These are phyloP conservation scores for Euphorbia celastroides DNA, from an alignment of 441 rosid genomes.

Conservation along the genomic window DNA sequence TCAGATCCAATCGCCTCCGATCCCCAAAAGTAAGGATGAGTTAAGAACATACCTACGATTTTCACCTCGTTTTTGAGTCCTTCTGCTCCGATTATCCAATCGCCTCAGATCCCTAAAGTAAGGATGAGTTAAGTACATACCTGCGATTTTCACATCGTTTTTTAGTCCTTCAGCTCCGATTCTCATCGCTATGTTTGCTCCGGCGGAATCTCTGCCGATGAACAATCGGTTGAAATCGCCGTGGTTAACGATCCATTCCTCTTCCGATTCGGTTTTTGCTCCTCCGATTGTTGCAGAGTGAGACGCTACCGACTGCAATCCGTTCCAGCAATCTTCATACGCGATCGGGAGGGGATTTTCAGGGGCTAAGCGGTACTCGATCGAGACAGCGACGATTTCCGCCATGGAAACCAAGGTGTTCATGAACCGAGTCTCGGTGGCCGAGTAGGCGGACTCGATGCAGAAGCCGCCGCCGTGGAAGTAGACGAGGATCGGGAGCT, in stretches of 20 bases:
- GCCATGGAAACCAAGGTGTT: slow-evolving; percentile 28
- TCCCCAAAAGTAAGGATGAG: slow-evolving; percentile 38
- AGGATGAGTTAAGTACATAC: slow-evolving; percentile 30
- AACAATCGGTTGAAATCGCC: slow-evolving; percentile 7
- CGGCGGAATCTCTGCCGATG: slow-evolving; percentile 26
- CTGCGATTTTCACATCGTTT: slow-evolving; percentile 16
- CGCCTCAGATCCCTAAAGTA: slow-evolving; percentile 32
- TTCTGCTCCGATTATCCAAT: slow-evolving; percentile 13
- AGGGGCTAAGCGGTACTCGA: slow-evolving; percentile 44
- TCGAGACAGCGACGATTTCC: slow-evolving; percentile 29
- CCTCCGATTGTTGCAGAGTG: slow-evolving; percentile 8
- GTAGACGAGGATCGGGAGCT: slow-evolving; percentile 37
- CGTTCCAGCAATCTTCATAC: slow-evolving; percentile 39
- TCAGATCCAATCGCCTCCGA: slow-evolving; percentile 30
- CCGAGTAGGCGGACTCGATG: slow-evolving; percentile 38
- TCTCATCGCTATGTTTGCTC: slow-evolving; percentile 28
- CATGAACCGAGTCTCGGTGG: slow-evolving; percentile 22
- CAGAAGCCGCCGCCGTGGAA: slow-evolving; percentile 43
- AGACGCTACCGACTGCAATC: slow-evolving; percentile 33
- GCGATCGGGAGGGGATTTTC: slow-evolving; percentile 31
- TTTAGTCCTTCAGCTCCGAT: slow-evolving; percentile 18
- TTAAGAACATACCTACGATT: slow-evolving; percentile 20
- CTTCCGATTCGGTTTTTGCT: background rate
- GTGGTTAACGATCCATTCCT: slow-evolving; percentile 9
- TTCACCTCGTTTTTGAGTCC: slow-evolving; percentile 12